Percentiles rank a stretch among this genome's conserved stretches.
Conservation (phyloP, 2,329 filamentous ascomycete species). For the Phyllosticta citribraziliensis region DNA sequence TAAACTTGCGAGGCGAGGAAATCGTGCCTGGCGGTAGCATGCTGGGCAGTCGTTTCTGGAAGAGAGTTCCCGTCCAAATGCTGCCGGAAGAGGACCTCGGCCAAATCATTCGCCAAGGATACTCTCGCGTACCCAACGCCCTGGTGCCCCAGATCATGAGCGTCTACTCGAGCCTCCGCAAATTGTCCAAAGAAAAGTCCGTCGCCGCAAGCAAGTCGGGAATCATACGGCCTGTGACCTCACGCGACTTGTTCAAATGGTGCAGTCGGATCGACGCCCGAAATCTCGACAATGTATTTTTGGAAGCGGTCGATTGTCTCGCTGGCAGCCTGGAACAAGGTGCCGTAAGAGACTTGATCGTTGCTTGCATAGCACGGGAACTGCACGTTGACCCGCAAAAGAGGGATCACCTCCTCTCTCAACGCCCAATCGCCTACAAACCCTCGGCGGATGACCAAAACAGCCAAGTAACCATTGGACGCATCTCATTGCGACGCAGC, state of each 20-base stretch:
- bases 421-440: conserved; percentile 50
- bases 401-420: conserved; percentile 64
- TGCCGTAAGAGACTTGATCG: conserved; percentile 49
- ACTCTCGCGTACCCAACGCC: conserved; percentile 27
- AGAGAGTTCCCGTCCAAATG: conserved; percentile 57
- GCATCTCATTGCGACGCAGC: conserved; percentile 21
- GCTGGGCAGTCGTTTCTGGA: conserved; percentile 82
- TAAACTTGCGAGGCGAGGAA: conserved; percentile 59
- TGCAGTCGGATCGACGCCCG: conserved; percentile 65
- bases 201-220: conserved; percentile 44
- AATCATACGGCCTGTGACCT: conserved; percentile 52
- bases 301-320: conserved; percentile 91
- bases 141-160: conserved; percentile 46
- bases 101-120: conserved; percentile 43
- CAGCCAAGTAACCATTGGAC: conserved; percentile 41
- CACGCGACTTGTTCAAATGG: conserved; percentile 84
- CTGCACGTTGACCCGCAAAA: conserved; percentile 79
- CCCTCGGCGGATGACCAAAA: background rate
- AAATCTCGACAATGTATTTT: conserved; percentile 71
- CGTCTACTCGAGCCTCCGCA: conserved; percentile 40
- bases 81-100: conserved; percentile 61
- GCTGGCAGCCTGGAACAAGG: conserved; percentile 66
- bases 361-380: conserved; percentile 68
- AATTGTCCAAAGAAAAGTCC: conserved; percentile 31
- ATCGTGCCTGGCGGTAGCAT: conserved; percentile 58